phyloP scores from a whole-genome alignment of 305 asterid species.

The Fraxinus nigra region DNA sequence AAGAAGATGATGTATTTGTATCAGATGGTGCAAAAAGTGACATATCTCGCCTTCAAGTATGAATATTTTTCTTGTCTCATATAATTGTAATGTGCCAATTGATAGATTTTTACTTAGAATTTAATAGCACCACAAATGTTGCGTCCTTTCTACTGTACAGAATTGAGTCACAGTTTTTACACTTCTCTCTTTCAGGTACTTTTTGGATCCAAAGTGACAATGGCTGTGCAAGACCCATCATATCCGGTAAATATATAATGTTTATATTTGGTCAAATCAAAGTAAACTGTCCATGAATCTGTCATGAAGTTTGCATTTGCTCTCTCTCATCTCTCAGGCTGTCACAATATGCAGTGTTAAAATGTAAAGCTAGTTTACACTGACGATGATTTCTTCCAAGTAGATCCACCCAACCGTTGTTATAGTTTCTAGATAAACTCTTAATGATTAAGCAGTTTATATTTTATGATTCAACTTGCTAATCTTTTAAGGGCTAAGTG shows the following conservation, averaged over 20 bases:
- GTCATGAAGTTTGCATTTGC: slow-evolving; percentile 8
- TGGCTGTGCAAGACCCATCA: slow-evolving; percentile 97
- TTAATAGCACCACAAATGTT: background rate
- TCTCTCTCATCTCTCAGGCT: background rate
- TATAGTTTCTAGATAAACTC: background rate
- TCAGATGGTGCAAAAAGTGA: slow-evolving; percentile 99
- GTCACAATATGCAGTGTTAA: background rate
- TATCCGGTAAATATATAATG: slow-evolving; percentile 63
- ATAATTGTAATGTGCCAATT: background rate
- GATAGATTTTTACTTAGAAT: background rate
- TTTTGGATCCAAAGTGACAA: slow-evolving; percentile 85
- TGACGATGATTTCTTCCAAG: background rate
- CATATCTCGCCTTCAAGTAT: slow-evolving; percentile 96
- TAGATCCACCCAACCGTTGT: background rate
- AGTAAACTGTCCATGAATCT: slow-evolving; percentile 6
- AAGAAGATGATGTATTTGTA: slow-evolving; percentile 83
- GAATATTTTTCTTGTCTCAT: slow-evolving; percentile 8
- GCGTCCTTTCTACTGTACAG: background rate
- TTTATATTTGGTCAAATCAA: background rate
- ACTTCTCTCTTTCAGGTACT: slow-evolving; percentile 57
- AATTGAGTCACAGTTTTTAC: slow-evolving; percentile 8
- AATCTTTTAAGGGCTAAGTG: slow-evolving; percentile 6
- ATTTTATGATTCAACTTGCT: background rate
- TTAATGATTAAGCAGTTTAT: background rate
- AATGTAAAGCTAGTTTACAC: background rate